Evolutionary conservation across 257 asterid species (phyloP).

Genomic region (Galeopsis tetrahit): DNA sequence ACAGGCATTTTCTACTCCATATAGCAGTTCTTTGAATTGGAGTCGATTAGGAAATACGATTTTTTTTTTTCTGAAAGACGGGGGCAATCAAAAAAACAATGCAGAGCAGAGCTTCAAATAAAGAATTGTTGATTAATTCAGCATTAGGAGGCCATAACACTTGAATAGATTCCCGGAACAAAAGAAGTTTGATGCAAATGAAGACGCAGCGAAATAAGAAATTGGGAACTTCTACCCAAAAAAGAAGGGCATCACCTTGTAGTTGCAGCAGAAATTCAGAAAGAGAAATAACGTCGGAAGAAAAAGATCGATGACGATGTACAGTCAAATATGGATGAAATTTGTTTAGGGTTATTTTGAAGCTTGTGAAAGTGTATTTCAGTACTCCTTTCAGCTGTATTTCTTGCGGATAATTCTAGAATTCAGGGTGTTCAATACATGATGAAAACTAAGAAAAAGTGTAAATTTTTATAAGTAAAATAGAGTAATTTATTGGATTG

Average conservation of each 20-base stretch:
- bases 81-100: neutral
- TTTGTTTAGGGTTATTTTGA: neutral
- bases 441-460: no score
- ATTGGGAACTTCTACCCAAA: neutral
- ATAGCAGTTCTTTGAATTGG: neutral
- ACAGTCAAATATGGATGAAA: neutral
- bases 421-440: no score
- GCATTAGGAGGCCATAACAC: neutral
- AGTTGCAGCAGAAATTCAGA: neutral
- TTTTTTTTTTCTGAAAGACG: neutral
- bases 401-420: no score
- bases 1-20: slow-evolving; percentile 6
- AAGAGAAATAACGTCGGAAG: slow-evolving; percentile 17
- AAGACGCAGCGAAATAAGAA: neutral
- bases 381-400: no score
- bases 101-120: neutral
- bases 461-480: no score
- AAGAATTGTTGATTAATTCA: slow-evolving; percentile 1
- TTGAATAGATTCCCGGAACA: neutral
- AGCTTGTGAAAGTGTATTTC: neutral
- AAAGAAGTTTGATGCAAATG: neutral
- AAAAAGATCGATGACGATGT: neutral
- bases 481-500: no score
- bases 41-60: neutral
- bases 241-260: slow-evolving; percentile 12